These are phyloP conservation scores for Xylariales sp. DNA, from an alignment of 2,329 filamentous ascomycete species.

Conservation along the genomic window DNA sequence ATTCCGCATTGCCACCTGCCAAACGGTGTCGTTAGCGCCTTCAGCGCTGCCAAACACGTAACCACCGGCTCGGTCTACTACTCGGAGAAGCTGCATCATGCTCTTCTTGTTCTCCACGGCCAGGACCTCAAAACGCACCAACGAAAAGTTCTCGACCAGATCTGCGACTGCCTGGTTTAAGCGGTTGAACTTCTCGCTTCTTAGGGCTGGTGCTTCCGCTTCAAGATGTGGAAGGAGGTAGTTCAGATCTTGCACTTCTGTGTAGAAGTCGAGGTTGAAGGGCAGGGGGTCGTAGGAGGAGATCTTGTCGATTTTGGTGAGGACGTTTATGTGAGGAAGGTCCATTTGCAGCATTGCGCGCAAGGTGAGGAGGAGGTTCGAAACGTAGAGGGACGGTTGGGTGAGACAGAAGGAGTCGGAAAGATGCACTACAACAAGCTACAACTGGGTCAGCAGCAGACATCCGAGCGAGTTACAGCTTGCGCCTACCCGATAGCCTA, in stretches of 20 bases:
- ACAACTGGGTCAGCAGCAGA: constrained; percentile 23
- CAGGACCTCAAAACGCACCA: constrained; percentile 88
- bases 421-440: constrained; percentile 91
- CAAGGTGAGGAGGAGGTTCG: constrained; percentile 85
- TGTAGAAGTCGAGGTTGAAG: constrained; percentile 96
- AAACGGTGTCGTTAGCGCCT: constrained; percentile 92
- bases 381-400: constrained; percentile 89
- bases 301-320: constrained; percentile 97
- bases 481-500: constrained; percentile 76
- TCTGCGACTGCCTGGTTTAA: constrained; percentile 84
- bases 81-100: constrained; percentile 86
- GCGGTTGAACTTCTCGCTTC: constrained; percentile 71
- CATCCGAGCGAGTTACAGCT: not conserved
- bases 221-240: constrained; percentile 79
- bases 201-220: constrained; percentile 66
- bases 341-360: constrained; percentile 98
- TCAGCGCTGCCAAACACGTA: constrained; percentile 90
- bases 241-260: constrained; percentile 88
- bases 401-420: constrained; percentile 93
- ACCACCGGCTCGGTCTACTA: constrained; percentile 87
- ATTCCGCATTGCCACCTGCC: constrained; percentile 88
- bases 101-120: constrained; percentile 95
- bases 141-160: constrained; percentile 81
- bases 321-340: constrained; percentile 88
- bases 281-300: constrained; percentile 78